A percentile compares a stretch with the other conserved stretches of the same genome.
Conservation (phyloP, 1,139 yeast genomes). For the Kodamaea anthophila region DNA sequence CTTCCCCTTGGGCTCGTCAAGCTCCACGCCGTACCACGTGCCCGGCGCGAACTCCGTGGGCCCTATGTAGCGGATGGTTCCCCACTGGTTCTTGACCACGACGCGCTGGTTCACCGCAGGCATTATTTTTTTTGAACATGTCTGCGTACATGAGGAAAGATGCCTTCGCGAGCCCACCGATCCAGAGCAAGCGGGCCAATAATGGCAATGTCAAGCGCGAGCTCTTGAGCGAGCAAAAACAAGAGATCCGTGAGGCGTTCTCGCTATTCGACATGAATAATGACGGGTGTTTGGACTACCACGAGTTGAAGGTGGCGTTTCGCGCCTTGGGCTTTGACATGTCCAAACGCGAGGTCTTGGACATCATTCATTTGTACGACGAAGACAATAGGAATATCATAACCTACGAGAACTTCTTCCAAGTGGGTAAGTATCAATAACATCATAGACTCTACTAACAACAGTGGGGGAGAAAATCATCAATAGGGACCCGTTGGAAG, state of each 20-base stretch:
- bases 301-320: conserved; percentile 87
- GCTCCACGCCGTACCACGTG: conserved; percentile 74
- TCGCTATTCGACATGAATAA: conserved; percentile 86
- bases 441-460: conserved; percentile 29
- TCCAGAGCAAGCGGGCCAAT: conserved; percentile 3
- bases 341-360: conserved; percentile 72
- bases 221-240: conserved; percentile 81
- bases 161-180: conserved; percentile 7
- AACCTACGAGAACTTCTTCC: conserved; percentile 75
- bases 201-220: conserved; percentile 46
- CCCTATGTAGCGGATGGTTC: conserved; percentile 47
- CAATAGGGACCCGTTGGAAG: conserved; percentile 89
- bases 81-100: conserved; percentile 35
- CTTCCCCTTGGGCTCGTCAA: conserved; percentile 60
- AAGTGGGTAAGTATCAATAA: conserved; percentile 47
- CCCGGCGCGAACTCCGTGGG: conserved; percentile 56
- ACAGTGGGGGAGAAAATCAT: conserved; percentile 69
- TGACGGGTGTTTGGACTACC: conserved; percentile 87
- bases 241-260: conserved; percentile 92
- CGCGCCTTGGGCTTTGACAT: conserved; percentile 91
- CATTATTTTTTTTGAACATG: conserved; percentile 1
- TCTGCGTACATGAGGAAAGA: conserved; percentile 8
- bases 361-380: conserved; percentile 77
- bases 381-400: conserved; percentile 68
- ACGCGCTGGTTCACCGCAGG: conserved; percentile 22